Conservation (phyloP, 345 rosid species). For the Bretschneidera sinensis region DNA sequence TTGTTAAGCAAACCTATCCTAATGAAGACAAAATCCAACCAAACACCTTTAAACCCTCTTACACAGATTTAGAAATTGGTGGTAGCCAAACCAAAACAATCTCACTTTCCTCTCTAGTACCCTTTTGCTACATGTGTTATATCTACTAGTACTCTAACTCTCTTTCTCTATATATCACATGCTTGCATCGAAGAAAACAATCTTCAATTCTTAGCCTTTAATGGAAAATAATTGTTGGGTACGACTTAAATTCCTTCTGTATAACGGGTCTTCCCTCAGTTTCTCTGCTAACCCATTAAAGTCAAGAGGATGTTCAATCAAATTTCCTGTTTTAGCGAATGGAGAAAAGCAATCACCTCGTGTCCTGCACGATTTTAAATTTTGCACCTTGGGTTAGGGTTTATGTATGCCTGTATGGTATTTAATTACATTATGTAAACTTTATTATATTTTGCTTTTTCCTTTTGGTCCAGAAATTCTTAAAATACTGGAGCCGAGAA, state of each 20-base stretch:
- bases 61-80: conserved; percentile 24
- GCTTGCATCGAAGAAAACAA: conserved; percentile 20
- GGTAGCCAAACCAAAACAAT: conserved; percentile 24
- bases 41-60: conserved; percentile 25
- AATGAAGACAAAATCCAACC: conserved; percentile 27
- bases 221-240: conserved; percentile 17
- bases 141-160: neutral
- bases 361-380: conserved; percentile 4
- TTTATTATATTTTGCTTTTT: conserved; percentile 5
- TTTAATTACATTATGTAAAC: neutral
- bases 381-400: conserved; percentile 19
- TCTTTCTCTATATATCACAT: conserved; percentile 5
- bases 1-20: conserved; percentile 11
- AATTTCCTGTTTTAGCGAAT: neutral
- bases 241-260: conserved; percentile 19
- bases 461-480: conserved; percentile 5
- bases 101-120: conserved; percentile 25
- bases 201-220: conserved; percentile 10
- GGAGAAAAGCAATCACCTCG: neutral
- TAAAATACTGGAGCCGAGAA: no score
- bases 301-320: conserved; percentile 16
- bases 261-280: neutral
- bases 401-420: neutral
- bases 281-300: conserved; percentile 23
- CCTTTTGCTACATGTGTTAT: neutral